Evolutionary conservation across 495 filamentous ascomycete species (phyloP).

Genomic region (Xylaria acuta): DNA sequence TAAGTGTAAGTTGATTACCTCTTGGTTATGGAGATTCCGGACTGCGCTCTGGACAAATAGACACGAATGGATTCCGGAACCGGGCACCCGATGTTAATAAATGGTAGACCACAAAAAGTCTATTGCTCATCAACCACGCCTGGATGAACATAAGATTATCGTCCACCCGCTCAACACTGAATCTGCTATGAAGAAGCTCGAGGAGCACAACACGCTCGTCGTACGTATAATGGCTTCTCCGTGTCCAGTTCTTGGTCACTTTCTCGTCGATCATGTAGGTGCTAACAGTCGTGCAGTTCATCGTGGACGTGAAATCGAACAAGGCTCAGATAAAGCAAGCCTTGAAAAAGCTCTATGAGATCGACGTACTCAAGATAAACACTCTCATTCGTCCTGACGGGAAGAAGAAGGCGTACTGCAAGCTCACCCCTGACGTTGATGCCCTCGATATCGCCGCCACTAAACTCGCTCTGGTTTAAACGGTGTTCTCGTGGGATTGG

Average conservation of each 20-base stretch:
- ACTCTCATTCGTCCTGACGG: conserved; percentile 76
- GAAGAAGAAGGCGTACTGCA: conserved; percentile 94
- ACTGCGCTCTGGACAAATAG: neutral
- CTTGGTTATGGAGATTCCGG: neutral
- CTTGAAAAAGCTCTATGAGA: conserved; percentile 99
- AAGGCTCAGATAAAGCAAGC: conserved; percentile 99
- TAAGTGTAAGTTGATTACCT: conserved; percentile 61
- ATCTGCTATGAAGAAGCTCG: conserved; percentile 99
- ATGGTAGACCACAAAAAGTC: conserved; percentile 76
- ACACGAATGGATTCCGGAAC: neutral
- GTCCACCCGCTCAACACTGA: conserved; percentile 85
- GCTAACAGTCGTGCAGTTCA: conserved; percentile 62
- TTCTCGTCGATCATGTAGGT: neutral
- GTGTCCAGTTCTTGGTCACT: neutral
- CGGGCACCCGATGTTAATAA: neutral
- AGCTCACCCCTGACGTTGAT: conserved; percentile 94
- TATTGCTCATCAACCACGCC: conserved; percentile 83
- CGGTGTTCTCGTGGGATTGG: conserved; percentile 27
- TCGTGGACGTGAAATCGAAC: conserved; percentile 97
- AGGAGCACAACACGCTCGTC: conserved; percentile 99
- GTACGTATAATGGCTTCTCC: conserved; percentile 7
- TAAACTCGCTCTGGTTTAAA: conserved; percentile 96
- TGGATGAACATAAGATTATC: conserved; percentile 91
- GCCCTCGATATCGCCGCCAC: conserved; percentile 99
- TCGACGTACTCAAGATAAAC: conserved; percentile 98